Evolutionary conservation across 192 early-diverging fungal genomes (phyloP), one percentile per base, ranked within the genome.

Genomic region (Fimicolochytrium jonesii): DNA sequence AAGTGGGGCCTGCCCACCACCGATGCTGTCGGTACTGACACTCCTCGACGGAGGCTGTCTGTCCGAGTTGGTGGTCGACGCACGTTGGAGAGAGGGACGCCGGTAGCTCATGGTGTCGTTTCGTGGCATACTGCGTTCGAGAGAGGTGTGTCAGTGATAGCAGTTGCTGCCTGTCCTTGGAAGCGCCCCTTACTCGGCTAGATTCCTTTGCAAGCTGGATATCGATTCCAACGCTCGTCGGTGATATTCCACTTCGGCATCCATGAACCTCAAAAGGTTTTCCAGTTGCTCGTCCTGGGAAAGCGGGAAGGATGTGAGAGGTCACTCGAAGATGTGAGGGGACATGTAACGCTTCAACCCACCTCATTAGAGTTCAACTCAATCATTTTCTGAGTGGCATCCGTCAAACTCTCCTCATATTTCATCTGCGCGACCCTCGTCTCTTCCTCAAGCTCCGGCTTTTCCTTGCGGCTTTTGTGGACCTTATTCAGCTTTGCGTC

Each of bases 401-500:
- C 87, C 29, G 86, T 78, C 49, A 87, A 78, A 25, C 90, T 90
- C 64, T 97, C 95, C 52, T 98, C 94, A 61, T 97, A 98, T 69
- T 94, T 95, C 20, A 83, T 73, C 70, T 93, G 93, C 9, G 93
- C 86, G 0, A 89, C 85, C 30, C 90, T 84, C 66, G 88, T 80
- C 50, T 98, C 94, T 50, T 98, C 91, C 60, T 93, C 93, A 52
- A 91, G 81, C 17, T 90, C 85, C n/a, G 90, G 85, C 36, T 86
- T 90, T 57, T 94, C 92, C 76, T 94, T 95, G 72, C 93, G 92
- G 45, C 82, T 79, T 62, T 90, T 93, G 61, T 93, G 88, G n/a
- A 89, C 82, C 69, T 90, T 91, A 73, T 83, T 83, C 25, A 88
- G 68, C 73, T 94, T 97, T 35, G 88, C 85, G 73, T 98, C 96